Conservation (phyloP, 2,329 filamentous ascomycete species). For the Phoma sp. region DNA sequence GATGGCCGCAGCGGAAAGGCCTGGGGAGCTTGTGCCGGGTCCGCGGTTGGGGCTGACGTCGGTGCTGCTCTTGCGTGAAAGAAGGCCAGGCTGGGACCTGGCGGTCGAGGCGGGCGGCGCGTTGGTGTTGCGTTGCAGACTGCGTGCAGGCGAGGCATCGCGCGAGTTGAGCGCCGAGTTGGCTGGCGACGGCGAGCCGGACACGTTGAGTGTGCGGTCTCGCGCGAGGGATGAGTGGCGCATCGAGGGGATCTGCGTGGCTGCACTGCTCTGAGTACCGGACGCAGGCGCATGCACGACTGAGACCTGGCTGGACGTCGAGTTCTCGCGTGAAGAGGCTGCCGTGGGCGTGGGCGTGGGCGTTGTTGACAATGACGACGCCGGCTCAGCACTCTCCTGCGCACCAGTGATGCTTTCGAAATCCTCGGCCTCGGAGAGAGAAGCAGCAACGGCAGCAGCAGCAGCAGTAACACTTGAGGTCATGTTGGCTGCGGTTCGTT, state of each 20-base stretch:
- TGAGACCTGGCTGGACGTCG: conserved; percentile 11
- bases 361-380: conserved; percentile 25
- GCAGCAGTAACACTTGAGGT: conserved; percentile 19
- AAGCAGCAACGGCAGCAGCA: no score
- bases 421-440: conserved; percentile 20
- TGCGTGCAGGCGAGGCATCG: conserved; percentile 55
- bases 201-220: conserved; percentile 37
- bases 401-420: conserved; percentile 48
- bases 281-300: conserved; percentile 18
- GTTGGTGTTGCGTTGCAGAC: conserved; percentile 32
- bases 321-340: conserved; percentile 11
- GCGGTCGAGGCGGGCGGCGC: conserved; percentile 25
- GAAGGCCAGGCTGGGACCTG: conserved; percentile 36
- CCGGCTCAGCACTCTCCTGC: conserved; percentile 47
- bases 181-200: conserved; percentile 47
- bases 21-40: conserved; percentile 49
- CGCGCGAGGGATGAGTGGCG: conserved; percentile 36
- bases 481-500: conserved; percentile 40
- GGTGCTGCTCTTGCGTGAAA: conserved; percentile 54
- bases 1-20: conserved; percentile 67
- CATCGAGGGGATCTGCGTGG: conserved; percentile 16
- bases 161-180: conserved; percentile 55
- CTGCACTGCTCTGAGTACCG: conserved; percentile 18
- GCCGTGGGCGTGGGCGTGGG: conserved; percentile 19
- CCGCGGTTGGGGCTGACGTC: conserved; percentile 52